Conservation (phyloP, 306 rosid species). For the Quercus agrifolia region DNA sequence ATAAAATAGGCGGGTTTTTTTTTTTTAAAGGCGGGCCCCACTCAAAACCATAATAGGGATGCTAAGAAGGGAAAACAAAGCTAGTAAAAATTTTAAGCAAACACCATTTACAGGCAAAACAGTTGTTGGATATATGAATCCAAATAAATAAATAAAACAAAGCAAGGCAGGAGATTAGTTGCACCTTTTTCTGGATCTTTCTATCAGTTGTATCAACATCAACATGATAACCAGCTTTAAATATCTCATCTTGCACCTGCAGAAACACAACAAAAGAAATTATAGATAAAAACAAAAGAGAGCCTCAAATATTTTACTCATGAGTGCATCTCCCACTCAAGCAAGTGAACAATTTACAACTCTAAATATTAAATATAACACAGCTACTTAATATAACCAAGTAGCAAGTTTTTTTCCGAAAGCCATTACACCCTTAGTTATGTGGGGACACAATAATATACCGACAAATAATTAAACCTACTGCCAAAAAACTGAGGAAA, state of each 20-base stretch:
- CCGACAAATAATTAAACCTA: not conserved
- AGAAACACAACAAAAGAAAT: conserved; percentile 20
- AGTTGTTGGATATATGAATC: not conserved
- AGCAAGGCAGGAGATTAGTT: not conserved
- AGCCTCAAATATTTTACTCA: not conserved
- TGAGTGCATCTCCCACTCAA: conserved; percentile 1
- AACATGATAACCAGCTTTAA: conserved; percentile 64
- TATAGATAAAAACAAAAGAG: not conserved
- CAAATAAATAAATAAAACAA: not conserved
- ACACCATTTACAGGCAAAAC: not conserved
- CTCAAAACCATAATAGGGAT: not conserved
- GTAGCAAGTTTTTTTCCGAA: not conserved
- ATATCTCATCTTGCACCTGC: conserved; percentile 74
- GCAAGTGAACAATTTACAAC: conserved; percentile 12
- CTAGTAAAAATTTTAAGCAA: not conserved
- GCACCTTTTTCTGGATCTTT: conserved; percentile 90
- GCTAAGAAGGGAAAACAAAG: not conserved
- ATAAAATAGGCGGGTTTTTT: not conserved
- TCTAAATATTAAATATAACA: not conserved
- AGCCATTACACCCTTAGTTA: not conserved
- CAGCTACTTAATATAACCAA: not conserved
- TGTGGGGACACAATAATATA: not conserved
- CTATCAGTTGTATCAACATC: conserved; percentile 86
- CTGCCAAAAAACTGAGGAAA: not conserved
- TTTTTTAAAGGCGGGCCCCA: not conserved